Conservation (phyloP, 2,329 filamentous ascomycete species). For the Emergomyces orientalis region DNA sequence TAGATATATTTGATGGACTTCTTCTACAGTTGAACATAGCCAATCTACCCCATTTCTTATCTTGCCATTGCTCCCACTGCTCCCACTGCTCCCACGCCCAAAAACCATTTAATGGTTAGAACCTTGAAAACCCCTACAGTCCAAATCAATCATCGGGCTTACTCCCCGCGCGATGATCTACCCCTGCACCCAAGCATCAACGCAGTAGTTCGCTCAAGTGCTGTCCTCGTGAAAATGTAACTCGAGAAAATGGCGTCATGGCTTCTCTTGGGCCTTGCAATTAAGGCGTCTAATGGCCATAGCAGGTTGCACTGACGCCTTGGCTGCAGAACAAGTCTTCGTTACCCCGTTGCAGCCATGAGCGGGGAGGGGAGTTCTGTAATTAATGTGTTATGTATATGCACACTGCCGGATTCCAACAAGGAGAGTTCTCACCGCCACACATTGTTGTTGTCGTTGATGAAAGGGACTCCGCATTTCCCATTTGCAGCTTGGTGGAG, state of each 20-base stretch:
- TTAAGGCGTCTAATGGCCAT: neutral
- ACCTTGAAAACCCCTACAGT: too few species aligned
- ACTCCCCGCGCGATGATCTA: neutral
- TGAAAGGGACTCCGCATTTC: neutral
- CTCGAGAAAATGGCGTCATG: neutral
- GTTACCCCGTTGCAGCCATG: neutral
- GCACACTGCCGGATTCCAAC: neutral
- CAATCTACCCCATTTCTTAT: neutral
- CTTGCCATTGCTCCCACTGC: neutral
- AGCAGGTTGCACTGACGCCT: neutral
- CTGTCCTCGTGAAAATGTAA: slow-evolving; percentile 1
- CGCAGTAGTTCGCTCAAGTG: too few species aligned
- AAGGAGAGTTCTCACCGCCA: neutral
- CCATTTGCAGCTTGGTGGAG: neutral
- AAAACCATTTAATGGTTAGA: too few species aligned
- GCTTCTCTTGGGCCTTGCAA: neutral
- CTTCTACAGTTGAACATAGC: neutral
- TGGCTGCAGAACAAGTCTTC: neutral
- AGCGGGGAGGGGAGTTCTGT: neutral
- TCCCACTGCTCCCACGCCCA: neutral
- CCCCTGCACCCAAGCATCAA: neutral
- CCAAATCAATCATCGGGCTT: neutral
- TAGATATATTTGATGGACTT: too few species aligned
- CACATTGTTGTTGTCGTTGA: neutral
- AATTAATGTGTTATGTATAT: neutral